Evolutionary conservation across 1,284 basidiomycete genomes (phyloP).

Genomic region (Malassezia caprae): DNA sequence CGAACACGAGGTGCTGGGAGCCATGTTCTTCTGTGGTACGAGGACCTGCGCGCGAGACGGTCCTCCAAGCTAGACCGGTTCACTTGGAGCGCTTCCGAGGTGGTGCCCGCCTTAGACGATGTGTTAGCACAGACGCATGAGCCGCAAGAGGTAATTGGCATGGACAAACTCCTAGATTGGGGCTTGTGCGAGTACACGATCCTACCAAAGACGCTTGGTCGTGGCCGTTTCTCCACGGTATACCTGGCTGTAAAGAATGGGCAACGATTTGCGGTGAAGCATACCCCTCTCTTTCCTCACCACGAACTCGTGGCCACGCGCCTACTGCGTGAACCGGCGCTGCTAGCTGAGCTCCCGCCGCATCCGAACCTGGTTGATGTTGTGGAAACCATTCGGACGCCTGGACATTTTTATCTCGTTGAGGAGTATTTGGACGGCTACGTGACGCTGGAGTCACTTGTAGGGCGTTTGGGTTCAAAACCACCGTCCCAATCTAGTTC

Average conservation of each 20-base stretch:
- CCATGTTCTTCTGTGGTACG: conserved; percentile 29
- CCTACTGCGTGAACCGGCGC: conserved; percentile 54
- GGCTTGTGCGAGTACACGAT: conserved; percentile 47
- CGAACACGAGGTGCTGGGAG: conserved; percentile 40
- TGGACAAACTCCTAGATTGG: conserved; percentile 39
- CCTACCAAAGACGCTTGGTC: conserved; percentile 42
- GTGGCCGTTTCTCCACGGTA: conserved; percentile 47
- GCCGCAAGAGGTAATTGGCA: conserved; percentile 26
- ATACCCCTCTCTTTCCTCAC: conserved; percentile 55
- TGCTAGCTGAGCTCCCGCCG: conserved; percentile 54
- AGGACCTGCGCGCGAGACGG: conserved; percentile 4
- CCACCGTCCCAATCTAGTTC: conserved; percentile 19
- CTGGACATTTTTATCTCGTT: conserved; percentile 56
- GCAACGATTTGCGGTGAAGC: conserved; percentile 52
- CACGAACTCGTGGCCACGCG: conserved; percentile 55
- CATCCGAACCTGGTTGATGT: conserved; percentile 55
- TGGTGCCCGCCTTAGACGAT: conserved; percentile 4
- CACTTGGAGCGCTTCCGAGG: conserved; percentile 6
- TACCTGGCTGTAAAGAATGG: conserved; percentile 44
- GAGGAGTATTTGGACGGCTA: conserved; percentile 53
- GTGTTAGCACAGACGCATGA: conserved; percentile 12
- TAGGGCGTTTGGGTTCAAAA: conserved; percentile 6
- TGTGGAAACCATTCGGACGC: conserved; percentile 53
- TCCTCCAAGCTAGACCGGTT: not conserved
- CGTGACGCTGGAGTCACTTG: conserved; percentile 47